These are phyloP conservation scores for Chamaecyparis obtusa DNA, from an alignment of 75 land plant species.

Conservation along the genomic window DNA sequence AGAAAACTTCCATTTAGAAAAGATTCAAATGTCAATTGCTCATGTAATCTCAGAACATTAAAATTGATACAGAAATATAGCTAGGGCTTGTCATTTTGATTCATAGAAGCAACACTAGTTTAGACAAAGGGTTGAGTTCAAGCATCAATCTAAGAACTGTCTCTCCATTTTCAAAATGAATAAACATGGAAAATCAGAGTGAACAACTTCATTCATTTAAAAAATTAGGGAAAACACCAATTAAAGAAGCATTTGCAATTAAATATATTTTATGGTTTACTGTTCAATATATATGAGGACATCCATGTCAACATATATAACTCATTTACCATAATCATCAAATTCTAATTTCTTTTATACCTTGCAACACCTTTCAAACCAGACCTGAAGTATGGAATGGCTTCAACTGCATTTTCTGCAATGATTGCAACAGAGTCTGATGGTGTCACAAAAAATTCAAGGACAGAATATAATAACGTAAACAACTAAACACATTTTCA, in stretches of 20 bases:
- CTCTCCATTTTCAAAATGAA: neutral
- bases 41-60: neutral
- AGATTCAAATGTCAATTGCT: neutral
- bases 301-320: neutral
- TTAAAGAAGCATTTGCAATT: neutral
- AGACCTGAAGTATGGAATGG: conserved; percentile 90
- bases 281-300: no score
- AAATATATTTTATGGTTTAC: neutral
- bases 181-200: neutral
- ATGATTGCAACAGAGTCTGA: conserved; percentile 99
- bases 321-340: neutral
- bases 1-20: neutral
- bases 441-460: conserved; percentile 97
- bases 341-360: conserved; percentile 24
- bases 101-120: neutral
- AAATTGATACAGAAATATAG: neutral
- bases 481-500: neutral
- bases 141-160: neutral
- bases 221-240: neutral
- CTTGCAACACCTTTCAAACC: conserved; percentile 99
- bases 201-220: neutral
- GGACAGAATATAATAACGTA: conserved; percentile 2
- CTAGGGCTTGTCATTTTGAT: neutral
- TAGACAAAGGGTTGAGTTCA: neutral
- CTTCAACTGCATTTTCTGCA: conserved; percentile 96